phyloP scores from a whole-genome alignment of 345 rosid species.

The Syzygium jambos region DNA sequence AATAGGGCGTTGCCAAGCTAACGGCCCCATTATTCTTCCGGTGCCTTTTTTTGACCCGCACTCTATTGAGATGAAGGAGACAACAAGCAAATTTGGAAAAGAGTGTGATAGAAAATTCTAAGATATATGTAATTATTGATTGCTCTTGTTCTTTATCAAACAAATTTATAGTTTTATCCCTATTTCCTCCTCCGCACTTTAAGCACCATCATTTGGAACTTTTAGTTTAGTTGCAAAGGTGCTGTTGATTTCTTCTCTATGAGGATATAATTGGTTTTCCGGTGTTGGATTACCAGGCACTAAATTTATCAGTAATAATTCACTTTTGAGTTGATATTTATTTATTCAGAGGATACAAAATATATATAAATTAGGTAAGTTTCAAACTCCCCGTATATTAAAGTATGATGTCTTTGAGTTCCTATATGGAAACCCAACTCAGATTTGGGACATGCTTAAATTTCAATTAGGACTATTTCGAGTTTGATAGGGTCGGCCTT shows the following conservation, averaged over 20 bases:
- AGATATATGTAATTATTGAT: neutral
- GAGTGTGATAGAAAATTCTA: neutral
- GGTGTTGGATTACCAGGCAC: neutral
- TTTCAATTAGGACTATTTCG: neutral
- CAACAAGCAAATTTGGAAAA: neutral
- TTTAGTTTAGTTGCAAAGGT: neutral
- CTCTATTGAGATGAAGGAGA: neutral
- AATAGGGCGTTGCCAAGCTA: neutral
- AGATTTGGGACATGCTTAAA: neutral
- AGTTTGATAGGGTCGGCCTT: neutral
- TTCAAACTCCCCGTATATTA: neutral
- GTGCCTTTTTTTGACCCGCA: neutral
- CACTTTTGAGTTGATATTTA: neutral
- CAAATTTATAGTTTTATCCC: neutral
- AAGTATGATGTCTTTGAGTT: neutral
- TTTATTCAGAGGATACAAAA: neutral
- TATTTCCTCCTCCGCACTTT: neutral
- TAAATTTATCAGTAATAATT: neutral
- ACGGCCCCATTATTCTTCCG: neutral
- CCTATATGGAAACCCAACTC: neutral
- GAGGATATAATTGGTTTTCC: neutral
- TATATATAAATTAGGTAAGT: neutral
- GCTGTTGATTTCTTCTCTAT: neutral
- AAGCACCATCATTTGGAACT: neutral
- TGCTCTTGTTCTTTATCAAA: neutral